phyloP scores from a whole-genome alignment of 768 basidiomycete genomes.

The Lanmaoa rubissima region DNA sequence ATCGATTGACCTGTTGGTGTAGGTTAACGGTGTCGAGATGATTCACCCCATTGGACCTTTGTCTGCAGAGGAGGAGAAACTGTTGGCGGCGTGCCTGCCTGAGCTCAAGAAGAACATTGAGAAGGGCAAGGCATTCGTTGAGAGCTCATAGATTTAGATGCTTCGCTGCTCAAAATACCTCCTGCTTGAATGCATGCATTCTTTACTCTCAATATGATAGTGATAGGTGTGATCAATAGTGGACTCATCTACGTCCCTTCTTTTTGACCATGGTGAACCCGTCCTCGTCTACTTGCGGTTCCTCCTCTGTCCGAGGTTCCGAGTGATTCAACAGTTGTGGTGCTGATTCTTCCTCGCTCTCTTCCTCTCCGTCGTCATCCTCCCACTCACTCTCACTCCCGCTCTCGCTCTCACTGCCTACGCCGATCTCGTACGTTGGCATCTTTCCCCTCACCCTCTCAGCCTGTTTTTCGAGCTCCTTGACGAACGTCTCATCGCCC shows the following conservation, averaged over 20 bases:
- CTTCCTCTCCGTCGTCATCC: conserved; percentile 32
- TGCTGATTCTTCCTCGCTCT: conserved; percentile 46
- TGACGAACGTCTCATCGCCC: conserved; percentile 50
- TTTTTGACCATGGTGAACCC: conserved; percentile 82
- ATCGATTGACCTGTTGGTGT: conserved; percentile 15
- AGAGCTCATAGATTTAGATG: conserved; percentile 34
- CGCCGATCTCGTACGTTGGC: conserved; percentile 44
- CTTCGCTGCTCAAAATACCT: conserved; percentile 21
- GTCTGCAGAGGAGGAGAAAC: conserved; percentile 78
- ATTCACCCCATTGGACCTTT: conserved; percentile 83
- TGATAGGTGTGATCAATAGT: background rate
- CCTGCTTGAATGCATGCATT: conserved; percentile 9
- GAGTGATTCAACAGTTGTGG: conserved; percentile 54
- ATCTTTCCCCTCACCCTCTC: conserved; percentile 57
- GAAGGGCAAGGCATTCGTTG: conserved; percentile 84
- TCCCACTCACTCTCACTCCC: conserved; percentile 49
- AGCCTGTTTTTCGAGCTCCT: conserved; percentile 62
- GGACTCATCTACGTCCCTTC: conserved; percentile 44
- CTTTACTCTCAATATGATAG: background rate
- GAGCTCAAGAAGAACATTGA: conserved; percentile 98
- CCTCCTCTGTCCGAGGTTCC: conserved; percentile 37
- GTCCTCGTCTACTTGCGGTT: conserved; percentile 85
- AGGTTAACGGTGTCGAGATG: conserved; percentile 88
- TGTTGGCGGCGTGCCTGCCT: conserved; percentile 84
- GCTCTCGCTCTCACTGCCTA: conserved; percentile 32